Conservation (phyloP, 2,329 filamentous ascomycete species). For the Colletotrichum phormii region DNA sequence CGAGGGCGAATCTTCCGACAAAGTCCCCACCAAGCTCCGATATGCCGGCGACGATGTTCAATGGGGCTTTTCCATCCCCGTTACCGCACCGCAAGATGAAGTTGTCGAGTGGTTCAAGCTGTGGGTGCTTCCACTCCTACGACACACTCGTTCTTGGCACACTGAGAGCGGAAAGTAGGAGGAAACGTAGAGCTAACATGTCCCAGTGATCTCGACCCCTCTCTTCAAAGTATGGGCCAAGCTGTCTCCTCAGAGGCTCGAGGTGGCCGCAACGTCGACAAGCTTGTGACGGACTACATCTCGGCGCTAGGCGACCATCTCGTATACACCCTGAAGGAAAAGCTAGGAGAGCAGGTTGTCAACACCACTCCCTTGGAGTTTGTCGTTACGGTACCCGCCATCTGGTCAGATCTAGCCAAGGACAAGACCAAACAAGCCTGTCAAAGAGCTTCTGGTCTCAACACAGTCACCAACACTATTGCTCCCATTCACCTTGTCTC, state of each 20-base stretch:
- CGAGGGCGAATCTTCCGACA: constrained; percentile 54
- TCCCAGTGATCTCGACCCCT: constrained; percentile 50
- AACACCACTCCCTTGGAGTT: constrained; percentile 61
- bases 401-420: constrained; percentile 68
- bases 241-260: constrained; percentile 43
- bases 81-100: constrained; percentile 51
- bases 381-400: constrained; percentile 68
- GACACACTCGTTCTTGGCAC: background rate
- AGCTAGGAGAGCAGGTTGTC: constrained; percentile 55
- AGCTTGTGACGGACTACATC: constrained; percentile 60
- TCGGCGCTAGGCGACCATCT: constrained; percentile 61
- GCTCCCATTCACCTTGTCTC: constrained; percentile 58
- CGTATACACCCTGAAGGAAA: constrained; percentile 54
- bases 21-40: constrained; percentile 62
- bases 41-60: constrained; percentile 54
- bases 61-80: constrained; percentile 63
- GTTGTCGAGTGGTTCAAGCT: constrained; percentile 63
- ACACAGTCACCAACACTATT: constrained; percentile 42
- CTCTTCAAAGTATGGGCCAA: constrained; percentile 47
- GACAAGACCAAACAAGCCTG: constrained; percentile 60
- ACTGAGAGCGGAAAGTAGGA: too few relatives aligned
- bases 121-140: constrained; percentile 44
- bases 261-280: constrained; percentile 50
- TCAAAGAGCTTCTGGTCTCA: constrained; percentile 48
- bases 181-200: background rate